Base-by-base conservation (phyloP, 176 grass and related monocot species). In the Paspalum vaginatum region DNA sequence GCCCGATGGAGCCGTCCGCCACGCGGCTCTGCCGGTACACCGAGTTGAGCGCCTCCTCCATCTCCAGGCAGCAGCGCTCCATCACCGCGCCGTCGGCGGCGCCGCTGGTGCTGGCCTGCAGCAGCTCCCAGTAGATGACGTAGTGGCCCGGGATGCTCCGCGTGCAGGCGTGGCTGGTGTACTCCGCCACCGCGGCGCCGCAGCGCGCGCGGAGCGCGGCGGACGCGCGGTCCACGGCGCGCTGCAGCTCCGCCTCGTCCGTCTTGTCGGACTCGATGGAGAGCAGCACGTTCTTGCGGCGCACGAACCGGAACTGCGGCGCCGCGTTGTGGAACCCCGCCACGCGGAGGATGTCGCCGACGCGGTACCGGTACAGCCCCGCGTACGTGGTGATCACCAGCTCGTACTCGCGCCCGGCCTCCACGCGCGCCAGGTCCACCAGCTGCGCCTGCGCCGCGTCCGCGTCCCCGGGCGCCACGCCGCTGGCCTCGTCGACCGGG, bases 211-310 rank as follows among this genome's bases (percentile, higher is more conserved):
- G 62, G 56, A 93, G 73, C 68, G 86, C 81, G 53, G 49, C 84
- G 11, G 78, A 82, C 26, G 88, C 87, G 22, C 78, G 40, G 77
- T 93, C 87, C 61, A 93, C 82, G 42, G 88, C 91, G 81, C 64
- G 82, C 91, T 93, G 91, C 68, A 93, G 84, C 81, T 93, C 91
- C 24, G 91, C 81, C 77, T 90, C 91, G 85, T 90, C 88, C 11
- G 91, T 93, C 91, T 93, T 93, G 88, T 93, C 88, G 13, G 81
- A 82, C 73, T 93, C 85, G 78, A 93, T 90, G 53, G 87, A 90
- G 0, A 93, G 82, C 20, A 93, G 74, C 45, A 93, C 91, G 87
- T 93, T 93, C 85, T 90, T 90, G 65, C 91, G 88, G 12, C 88
- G 84, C 25, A 90, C 82, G 87, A 93, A 93, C 58, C 82, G 38